These are phyloP conservation scores for Delphinella strobiligena DNA, from an alignment of 2,329 filamentous ascomycete genomes.

Conservation along the genomic window DNA sequence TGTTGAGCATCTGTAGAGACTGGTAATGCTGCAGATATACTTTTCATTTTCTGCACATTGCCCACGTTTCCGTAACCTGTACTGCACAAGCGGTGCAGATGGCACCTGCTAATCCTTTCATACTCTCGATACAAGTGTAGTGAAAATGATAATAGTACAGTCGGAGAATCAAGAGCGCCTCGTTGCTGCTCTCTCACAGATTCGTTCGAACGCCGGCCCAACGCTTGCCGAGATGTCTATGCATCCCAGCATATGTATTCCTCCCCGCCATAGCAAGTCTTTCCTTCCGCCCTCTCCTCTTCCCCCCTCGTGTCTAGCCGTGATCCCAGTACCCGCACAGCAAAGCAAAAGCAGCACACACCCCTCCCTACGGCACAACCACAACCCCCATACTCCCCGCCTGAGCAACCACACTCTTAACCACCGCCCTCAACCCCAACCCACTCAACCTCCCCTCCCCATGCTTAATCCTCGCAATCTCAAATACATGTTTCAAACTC, in stretches of 20 bases:
- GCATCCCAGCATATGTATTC: neutral
- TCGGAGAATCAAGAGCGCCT: neutral
- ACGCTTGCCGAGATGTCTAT: neutral
- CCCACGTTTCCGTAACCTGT: too few relatives aligned
- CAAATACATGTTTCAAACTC: conserved; percentile 89
- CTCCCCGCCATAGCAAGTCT: neutral
- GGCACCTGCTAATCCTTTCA: too few relatives aligned
- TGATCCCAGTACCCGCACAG: too few relatives aligned
- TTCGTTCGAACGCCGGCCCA: neutral
- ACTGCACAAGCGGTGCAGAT: too few relatives aligned
- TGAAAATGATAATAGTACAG: too few relatives aligned
- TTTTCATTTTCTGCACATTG: too few relatives aligned
- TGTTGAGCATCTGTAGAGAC: too few relatives aligned
- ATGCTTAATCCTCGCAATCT: conserved; percentile 93
- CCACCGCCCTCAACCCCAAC: conserved; percentile 73
- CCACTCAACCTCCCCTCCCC: conserved; percentile 38
- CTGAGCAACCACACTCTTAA: conserved; percentile 55
- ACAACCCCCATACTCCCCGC: conserved; percentile 38
- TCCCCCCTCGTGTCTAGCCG: neutral
- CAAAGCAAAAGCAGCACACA: too few relatives aligned
- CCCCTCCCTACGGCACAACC: conserved; percentile 27
- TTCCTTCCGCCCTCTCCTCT: neutral
- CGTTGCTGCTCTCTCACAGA: too few relatives aligned
- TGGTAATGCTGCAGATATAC: too few relatives aligned
- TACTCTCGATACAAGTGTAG: too few relatives aligned